phyloP scores from a whole-genome alignment of 208 protist genomes.

The Wallacemonas sp. region DNA sequence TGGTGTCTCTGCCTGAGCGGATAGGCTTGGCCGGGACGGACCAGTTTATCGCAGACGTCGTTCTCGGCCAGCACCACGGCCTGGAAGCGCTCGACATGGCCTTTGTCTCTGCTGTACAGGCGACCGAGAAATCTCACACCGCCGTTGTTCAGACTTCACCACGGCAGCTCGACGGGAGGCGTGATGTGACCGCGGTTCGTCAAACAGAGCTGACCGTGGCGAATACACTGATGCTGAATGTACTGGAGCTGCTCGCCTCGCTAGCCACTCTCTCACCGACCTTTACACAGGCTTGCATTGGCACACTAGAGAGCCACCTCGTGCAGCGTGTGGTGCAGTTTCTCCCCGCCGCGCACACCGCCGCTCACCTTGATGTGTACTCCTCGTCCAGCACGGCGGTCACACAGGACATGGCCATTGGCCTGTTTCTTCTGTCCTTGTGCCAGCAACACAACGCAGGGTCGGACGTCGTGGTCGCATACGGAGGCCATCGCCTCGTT shows the following conservation, averaged over 20 bases:
- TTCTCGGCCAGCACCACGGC: slow-evolving; percentile 49
- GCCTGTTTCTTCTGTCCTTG: neutral
- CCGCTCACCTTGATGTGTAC: neutral
- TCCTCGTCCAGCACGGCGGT: neutral
- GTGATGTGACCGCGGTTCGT: too few species aligned
- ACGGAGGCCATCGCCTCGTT: slow-evolving; percentile 29
- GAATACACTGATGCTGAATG: slow-evolving; percentile 17
- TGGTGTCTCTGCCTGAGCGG: slow-evolving; percentile 27
- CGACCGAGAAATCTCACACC: neutral
- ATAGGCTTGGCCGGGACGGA: slow-evolving; percentile 28
- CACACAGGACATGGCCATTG: neutral
- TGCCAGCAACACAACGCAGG: slow-evolving; percentile 18
- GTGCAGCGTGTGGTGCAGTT: slow-evolving; percentile 10
- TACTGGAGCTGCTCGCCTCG: slow-evolving; percentile 25
- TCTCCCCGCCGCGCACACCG: neutral
- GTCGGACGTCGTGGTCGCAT: slow-evolving; percentile 41
- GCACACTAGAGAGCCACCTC: slow-evolving; percentile 15
- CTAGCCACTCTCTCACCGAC: slow-evolving; percentile 20
- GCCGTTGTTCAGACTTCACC: neutral
- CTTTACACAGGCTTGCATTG: slow-evolving; percentile 15
- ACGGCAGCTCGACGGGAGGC: neutral
- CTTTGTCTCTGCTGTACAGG: slow-evolving; percentile 10
- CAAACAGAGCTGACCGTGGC: neutral
- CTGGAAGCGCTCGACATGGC: slow-evolving; percentile 39
- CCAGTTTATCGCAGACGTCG: slow-evolving; percentile 38